Conservation (phyloP, 192 early-diverging fungal genomes). For the Geranomyces variabilis region DNA sequence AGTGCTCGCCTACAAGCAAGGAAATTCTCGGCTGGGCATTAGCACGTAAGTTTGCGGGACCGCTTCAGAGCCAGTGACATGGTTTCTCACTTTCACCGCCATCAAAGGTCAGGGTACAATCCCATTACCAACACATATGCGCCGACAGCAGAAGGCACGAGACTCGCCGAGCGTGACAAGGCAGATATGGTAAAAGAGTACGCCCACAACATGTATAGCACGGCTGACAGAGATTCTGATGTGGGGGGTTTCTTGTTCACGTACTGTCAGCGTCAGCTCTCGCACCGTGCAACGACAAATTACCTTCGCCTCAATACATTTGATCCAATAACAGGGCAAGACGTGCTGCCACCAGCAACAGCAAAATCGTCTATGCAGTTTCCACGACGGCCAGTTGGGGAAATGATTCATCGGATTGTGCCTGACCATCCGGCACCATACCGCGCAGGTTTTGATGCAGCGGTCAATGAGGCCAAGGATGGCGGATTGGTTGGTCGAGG, state of each 20-base stretch:
- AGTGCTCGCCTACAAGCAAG: slow-evolving; percentile 22
- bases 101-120: slow-evolving; percentile 49
- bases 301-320: slow-evolving; percentile 55
- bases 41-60: slow-evolving; percentile 43
- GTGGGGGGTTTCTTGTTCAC: not conserved
- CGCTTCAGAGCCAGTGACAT: no score
- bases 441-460: slow-evolving; percentile 4
- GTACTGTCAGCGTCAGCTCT: slow-evolving; percentile 26
- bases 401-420: slow-evolving; percentile 19
- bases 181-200: slow-evolving; percentile 42
- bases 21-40: slow-evolving; percentile 25
- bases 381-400: not conserved
- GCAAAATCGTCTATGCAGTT: not conserved
- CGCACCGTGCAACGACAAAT: slow-evolving; percentile 38
- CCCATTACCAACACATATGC: slow-evolving; percentile 50
- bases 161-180: slow-evolving; percentile 38
- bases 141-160: slow-evolving; percentile 27
- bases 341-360: slow-evolving; percentile 37
- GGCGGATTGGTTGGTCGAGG: not conserved
- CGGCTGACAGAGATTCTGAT: no score
- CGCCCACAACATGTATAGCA: no score
- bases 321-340: slow-evolving; percentile 45
- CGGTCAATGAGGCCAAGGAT: not conserved
- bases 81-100: no score
- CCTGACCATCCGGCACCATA: slow-evolving; percentile 4